A percentile compares a stretch with the other conserved stretches of the same genome.
Evolutionary conservation across 164 flowering plant species (phyloP).

Genomic region (Magnolia sinica): DNA sequence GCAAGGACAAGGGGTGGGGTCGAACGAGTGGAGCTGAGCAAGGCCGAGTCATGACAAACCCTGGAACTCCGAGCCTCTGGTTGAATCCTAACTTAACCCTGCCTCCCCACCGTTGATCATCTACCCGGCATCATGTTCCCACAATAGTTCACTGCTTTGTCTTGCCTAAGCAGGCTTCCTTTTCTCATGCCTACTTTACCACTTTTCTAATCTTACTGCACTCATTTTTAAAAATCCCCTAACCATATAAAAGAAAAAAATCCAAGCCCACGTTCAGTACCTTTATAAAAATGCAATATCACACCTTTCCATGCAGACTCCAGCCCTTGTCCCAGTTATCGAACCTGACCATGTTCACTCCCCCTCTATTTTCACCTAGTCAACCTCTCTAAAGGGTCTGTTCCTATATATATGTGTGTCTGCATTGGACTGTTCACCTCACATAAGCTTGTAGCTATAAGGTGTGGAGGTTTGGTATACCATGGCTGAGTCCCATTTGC

Average conservation of each 20-base stretch:
- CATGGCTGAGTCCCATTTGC: constrained; percentile 23
- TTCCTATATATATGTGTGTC: neutral
- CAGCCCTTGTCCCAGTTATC: constrained; percentile 1
- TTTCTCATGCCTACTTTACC: constrained; percentile 6
- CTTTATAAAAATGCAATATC: neutral
- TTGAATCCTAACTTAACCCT: neutral
- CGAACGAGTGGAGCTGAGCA: neutral
- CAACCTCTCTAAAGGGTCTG: neutral
- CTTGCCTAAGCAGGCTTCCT: constrained; percentile 18
- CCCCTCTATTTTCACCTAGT: constrained; percentile 1
- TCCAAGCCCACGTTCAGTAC: constrained; percentile 9
- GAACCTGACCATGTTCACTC: constrained; percentile 13
- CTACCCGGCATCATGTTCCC: constrained; percentile 8
- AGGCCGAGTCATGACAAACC: neutral
- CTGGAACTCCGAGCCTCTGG: constrained; percentile 6
- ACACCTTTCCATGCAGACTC: constrained; percentile 13
- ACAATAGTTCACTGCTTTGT: constrained; percentile 8
- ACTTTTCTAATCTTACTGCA: constrained; percentile 11
- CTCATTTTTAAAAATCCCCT: constrained; percentile 9
- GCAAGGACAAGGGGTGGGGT: neutral
- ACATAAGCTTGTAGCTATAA: neutral
- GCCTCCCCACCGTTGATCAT: constrained; percentile 13
- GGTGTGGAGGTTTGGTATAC: neutral
- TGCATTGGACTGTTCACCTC: neutral
- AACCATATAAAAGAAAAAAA: neutral